A percentile compares a stretch with the other conserved stretches of the same genome.
phyloP scores from a whole-genome alignment of 139 green algal genomes.

The Edaphochlamys debaryana region DNA sequence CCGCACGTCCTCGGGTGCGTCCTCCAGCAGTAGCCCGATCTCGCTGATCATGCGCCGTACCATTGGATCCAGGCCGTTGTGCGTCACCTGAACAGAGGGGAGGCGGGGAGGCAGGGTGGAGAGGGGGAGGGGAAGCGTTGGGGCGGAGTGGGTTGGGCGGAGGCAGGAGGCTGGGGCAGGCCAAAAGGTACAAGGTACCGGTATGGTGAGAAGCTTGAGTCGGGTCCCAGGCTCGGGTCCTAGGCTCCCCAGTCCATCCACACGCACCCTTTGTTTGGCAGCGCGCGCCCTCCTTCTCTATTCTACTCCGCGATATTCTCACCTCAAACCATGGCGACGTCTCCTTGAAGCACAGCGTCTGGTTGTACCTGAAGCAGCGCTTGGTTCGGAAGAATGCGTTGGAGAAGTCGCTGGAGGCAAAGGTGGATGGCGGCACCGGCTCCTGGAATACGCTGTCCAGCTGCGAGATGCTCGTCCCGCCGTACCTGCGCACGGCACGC shows the following conservation, averaged over 20 bases:
- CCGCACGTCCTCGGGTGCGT: not conserved
- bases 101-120: no score
- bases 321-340: constrained; percentile 32
- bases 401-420: constrained; percentile 8
- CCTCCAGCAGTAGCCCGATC: not conserved
- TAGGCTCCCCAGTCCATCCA: no score
- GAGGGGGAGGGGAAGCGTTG: no score
- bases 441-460: no score
- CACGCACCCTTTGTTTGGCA: not conserved
- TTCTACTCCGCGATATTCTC: not conserved
- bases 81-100: no score
- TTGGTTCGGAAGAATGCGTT: constrained; percentile 27
- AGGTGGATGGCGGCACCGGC: constrained; percentile 4
- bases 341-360: constrained; percentile 15
- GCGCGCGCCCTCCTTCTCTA: no score
- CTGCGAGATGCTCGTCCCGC: no score
- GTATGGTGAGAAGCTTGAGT: no score
- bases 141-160: no score
- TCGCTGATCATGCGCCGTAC: constrained; percentile 8
- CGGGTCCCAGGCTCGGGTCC: no score
- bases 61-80: constrained; percentile 23
- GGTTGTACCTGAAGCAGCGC: constrained; percentile 35
- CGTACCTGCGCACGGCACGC: not conserved
- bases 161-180: no score
- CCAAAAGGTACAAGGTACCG: no score